Percentiles rank a stretch among this genome's conserved stretches.
phyloP scores from a whole-genome alignment of 768 basidiomycete species.

The Hericium erinaceus region DNA sequence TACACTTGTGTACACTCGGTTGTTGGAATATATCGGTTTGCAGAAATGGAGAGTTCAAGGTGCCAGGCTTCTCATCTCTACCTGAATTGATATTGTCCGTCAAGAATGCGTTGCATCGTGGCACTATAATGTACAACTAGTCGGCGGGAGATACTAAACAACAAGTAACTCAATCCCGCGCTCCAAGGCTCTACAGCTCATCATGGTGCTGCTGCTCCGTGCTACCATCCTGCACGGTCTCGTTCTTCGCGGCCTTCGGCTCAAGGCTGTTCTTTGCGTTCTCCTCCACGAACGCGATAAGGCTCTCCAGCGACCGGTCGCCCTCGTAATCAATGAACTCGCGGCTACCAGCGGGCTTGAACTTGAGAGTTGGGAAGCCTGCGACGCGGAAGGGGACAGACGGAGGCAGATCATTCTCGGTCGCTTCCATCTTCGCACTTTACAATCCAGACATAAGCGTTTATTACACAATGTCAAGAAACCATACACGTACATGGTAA shows the following conservation, averaged over 20 bases:
- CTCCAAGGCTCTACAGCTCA: not conserved
- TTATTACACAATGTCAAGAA: not conserved
- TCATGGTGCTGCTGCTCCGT: constrained; percentile 8
- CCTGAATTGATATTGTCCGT: no score
- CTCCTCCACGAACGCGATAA: constrained; percentile 77
- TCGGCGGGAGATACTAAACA: no score
- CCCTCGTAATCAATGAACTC: constrained; percentile 93
- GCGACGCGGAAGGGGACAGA: constrained; percentile 78
- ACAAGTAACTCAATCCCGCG: not conserved
- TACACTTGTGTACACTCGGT: not conserved
- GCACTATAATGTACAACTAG: no score
- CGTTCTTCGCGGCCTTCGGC: constrained; percentile 18
- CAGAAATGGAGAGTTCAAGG: no score
- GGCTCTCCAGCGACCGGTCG: constrained; percentile 78
- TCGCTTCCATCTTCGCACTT: constrained; percentile 93
- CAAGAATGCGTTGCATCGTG: no score
- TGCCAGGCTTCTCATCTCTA: no score
- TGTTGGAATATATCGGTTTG: no score
- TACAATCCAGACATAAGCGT: not conserved
- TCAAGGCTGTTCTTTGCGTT: constrained; percentile 68
- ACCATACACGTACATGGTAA: constrained; percentile 55
- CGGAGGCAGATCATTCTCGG: constrained; percentile 91
- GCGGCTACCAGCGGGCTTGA: constrained; percentile 81
- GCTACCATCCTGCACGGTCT: constrained; percentile 15
- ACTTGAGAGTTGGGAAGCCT: constrained; percentile 94